Conservation (phyloP, 768 basidiomycete genomes). For the Termitomyces bulborhizus region DNA sequence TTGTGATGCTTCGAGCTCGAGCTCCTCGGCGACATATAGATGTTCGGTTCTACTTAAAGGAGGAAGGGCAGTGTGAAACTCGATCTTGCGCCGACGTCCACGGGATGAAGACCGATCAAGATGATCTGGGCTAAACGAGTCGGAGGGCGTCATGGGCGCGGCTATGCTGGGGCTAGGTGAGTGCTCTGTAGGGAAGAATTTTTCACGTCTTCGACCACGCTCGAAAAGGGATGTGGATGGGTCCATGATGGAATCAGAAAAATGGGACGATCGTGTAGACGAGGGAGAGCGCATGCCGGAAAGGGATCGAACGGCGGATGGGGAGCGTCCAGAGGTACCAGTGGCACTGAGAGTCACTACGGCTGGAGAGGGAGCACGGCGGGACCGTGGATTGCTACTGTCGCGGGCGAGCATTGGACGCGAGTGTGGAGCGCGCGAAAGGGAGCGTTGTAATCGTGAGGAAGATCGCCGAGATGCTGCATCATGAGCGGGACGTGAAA, state of each 20-base stretch:
- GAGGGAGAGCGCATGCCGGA: constrained; percentile 15
- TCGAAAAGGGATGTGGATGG: constrained; percentile 23
- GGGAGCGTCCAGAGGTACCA: not conserved
- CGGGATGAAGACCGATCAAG: constrained; percentile 13
- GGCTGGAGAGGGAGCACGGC: constrained; percentile 22
- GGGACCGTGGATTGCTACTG: constrained; percentile 30
- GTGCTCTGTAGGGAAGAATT: constrained; percentile 13
- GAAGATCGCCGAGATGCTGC: constrained; percentile 33
- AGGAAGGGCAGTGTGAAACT: not conserved
- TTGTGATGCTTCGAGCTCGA: constrained; percentile 14
- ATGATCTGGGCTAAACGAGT: constrained; percentile 19
- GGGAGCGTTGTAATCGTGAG: constrained; percentile 39
- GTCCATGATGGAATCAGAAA: constrained; percentile 17
- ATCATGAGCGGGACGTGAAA: constrained; percentile 23
- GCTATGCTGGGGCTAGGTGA: constrained; percentile 24
- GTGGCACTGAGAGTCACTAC: constrained; percentile 6
- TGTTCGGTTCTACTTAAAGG: not conserved
- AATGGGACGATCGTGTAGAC: constrained; percentile 19
- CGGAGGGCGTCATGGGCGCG: constrained; percentile 39
- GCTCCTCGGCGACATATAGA: constrained; percentile 10
- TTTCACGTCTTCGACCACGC: constrained; percentile 28
- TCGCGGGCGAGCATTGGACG: constrained; percentile 28
- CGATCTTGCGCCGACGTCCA: constrained; percentile 14
- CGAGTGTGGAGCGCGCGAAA: constrained; percentile 44
- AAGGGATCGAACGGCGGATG: constrained; percentile 1